Evolutionary conservation across 352 stramenopile species (phyloP).

Genomic region (Plasmopara muralis): DNA sequence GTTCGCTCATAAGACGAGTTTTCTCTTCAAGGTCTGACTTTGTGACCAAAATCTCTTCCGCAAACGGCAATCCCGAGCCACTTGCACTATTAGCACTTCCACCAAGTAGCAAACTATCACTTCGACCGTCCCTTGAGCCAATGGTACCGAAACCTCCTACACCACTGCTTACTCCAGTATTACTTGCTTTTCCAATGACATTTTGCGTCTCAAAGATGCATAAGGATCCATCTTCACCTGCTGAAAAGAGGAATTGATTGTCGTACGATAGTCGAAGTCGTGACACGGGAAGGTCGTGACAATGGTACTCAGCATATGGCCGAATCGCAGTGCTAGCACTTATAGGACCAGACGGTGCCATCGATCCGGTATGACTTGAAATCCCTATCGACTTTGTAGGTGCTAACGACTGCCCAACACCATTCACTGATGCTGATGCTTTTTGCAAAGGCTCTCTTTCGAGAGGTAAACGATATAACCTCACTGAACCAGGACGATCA

Average conservation of each 20-base stretch:
- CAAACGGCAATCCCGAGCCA: conserved; percentile 69
- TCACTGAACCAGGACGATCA: conserved; percentile 54
- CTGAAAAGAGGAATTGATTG: conserved; percentile 90
- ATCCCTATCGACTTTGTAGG: conserved; percentile 18
- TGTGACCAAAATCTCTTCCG: conserved; percentile 91
- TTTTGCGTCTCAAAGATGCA: conserved; percentile 87
- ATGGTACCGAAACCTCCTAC: conserved; percentile 20
- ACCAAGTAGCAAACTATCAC: conserved; percentile 26
- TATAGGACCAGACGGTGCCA: conserved; percentile 5
- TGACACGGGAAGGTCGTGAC: conserved; percentile 71
- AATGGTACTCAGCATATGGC: conserved; percentile 65
- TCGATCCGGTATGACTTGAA: conserved; percentile 13
- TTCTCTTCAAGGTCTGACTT: conserved; percentile 92
- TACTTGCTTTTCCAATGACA: conserved; percentile 30
- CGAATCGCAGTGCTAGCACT: conserved; percentile 14
- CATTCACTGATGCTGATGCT: conserved; percentile 10
- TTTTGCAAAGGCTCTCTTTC: conserved; percentile 38
- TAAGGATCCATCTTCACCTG: conserved; percentile 87
- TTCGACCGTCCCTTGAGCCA: conserved; percentile 21
- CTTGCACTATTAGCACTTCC: conserved; percentile 27
- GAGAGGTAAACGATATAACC: conserved; percentile 63
- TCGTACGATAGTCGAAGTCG: conserved; percentile 76
- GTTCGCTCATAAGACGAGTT: conserved; percentile 86
- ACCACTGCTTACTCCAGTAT: conserved; percentile 14
- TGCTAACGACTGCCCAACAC: conserved; percentile 4